A percentile compares a stretch with the other conserved stretches of the same genome.
Evolutionary conservation across 225 moss, liverwort and hornwort genomes (phyloP).

Genomic region (Polytrichum formosum): DNA sequence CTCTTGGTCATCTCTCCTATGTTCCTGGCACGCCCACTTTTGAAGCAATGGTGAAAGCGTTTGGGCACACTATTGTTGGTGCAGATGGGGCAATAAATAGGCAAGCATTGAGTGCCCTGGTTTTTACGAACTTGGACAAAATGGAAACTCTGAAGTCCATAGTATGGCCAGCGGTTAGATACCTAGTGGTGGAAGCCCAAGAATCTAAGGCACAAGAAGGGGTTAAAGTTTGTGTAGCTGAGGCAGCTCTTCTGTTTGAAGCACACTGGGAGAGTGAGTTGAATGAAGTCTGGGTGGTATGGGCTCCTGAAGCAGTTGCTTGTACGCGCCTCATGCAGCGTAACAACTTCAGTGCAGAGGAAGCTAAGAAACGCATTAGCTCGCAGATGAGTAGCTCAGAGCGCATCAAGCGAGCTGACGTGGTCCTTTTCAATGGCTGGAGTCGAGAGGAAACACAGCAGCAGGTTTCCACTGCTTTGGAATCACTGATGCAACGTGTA

Average conservation of each 20-base stretch:
- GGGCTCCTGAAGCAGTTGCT: constrained; percentile 19
- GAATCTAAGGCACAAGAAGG: constrained; percentile 28
- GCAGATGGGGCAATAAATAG: constrained; percentile 35
- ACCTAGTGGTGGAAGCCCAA: constrained; percentile 24
- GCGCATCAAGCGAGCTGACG: constrained; percentile 26
- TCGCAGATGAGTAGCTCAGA: constrained; percentile 35
- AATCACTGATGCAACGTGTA: constrained; percentile 22
- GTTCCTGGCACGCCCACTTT: constrained; percentile 32
- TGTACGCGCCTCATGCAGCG: constrained; percentile 18
- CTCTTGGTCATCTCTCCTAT: constrained; percentile 39
- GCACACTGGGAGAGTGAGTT: constrained; percentile 38
- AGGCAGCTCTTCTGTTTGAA: constrained; percentile 34
- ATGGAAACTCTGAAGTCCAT: constrained; percentile 29
- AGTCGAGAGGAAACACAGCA: constrained; percentile 28
- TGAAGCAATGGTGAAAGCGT: constrained; percentile 23
- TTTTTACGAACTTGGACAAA: constrained; percentile 19
- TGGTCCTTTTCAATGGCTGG: constrained; percentile 35
- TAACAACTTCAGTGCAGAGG: constrained; percentile 28
- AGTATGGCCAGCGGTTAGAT: constrained; percentile 28
- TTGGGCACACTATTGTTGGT: constrained; percentile 26
- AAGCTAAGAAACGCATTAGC: constrained; percentile 33
- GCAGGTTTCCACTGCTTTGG: constrained; percentile 33
- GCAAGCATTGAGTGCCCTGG: constrained; percentile 24
- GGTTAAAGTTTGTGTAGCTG: constrained; percentile 24
- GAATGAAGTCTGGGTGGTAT: constrained; percentile 39